phyloP scores from a whole-genome alignment of 805 yeast species.

The Kuraishia piskuri region DNA sequence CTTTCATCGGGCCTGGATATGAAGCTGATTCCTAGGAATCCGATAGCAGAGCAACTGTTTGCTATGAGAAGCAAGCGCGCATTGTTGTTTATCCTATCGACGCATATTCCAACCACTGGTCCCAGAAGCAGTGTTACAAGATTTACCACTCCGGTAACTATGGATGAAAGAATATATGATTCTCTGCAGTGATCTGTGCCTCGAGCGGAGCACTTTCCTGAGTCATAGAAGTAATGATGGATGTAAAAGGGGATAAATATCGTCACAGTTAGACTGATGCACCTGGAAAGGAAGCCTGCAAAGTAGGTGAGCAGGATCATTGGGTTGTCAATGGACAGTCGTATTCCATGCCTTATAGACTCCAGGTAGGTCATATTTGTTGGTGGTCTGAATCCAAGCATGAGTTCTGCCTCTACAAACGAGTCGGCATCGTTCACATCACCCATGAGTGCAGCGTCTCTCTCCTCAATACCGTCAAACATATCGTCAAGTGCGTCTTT shows the following conservation, averaged over 20 bases:
- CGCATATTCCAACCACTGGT: slow-evolving; percentile 54
- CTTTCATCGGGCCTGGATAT: slow-evolving; percentile 25
- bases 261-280: slow-evolving; percentile 49
- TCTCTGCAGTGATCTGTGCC: slow-evolving; percentile 41
- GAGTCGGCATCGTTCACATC: slow-evolving; percentile 8
- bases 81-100: slow-evolving; percentile 32
- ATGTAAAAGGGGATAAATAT: slow-evolving; percentile 59
- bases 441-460: slow-evolving; percentile 13
- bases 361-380: slow-evolving; percentile 24
- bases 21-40: slow-evolving; percentile 28
- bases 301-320: slow-evolving; percentile 46
- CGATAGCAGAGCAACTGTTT: slow-evolving; percentile 33
- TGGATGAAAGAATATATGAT: slow-evolving; percentile 58
- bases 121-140: slow-evolving; percentile 48
- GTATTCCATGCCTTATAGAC: slow-evolving; percentile 38
- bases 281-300: slow-evolving; percentile 56
- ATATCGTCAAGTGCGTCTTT: slow-evolving; percentile 22
- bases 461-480: slow-evolving; percentile 21
- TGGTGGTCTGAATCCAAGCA: slow-evolving; percentile 8
- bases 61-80: slow-evolving; percentile 26
- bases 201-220: slow-evolving; percentile 37
- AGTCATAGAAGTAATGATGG: slow-evolving; percentile 41
- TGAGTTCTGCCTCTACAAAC: slow-evolving; percentile 7
- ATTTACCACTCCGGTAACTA: slow-evolving; percentile 61
- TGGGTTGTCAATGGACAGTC: slow-evolving; percentile 34